phyloP scores from a whole-genome alignment of 345 rosid species.

The Arabidopsis suecica region DNA sequence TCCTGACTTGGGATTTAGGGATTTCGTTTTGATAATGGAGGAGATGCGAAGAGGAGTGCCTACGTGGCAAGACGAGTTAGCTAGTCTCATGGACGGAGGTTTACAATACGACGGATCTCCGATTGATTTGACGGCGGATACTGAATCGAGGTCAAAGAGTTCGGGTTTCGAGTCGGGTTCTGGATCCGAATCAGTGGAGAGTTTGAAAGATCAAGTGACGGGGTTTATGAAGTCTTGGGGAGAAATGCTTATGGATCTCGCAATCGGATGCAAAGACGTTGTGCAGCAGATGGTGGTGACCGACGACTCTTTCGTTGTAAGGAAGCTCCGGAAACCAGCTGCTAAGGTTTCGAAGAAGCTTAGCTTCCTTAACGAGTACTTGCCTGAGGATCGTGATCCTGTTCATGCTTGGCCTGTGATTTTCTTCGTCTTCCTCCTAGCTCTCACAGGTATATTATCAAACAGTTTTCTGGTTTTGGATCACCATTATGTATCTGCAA shows the following conservation, averaged over 20 bases:
- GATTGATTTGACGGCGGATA: constrained; percentile 39
- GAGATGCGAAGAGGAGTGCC: constrained; percentile 56
- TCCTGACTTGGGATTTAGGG: constrained; percentile 27
- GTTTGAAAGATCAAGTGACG: constrained; percentile 65
- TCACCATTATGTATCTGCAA: constrained; percentile 19
- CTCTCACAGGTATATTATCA: constrained; percentile 66
- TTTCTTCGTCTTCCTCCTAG: constrained; percentile 66
- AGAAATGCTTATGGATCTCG: constrained; percentile 83
- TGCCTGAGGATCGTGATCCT: constrained; percentile 99
- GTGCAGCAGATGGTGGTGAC: constrained; percentile 64
- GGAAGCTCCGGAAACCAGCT: constrained; percentile 71
- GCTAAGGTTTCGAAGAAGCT: constrained; percentile 65
- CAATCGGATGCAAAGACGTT: constrained; percentile 75
- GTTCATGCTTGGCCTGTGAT: constrained; percentile 85
- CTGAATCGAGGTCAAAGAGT: constrained; percentile 36
- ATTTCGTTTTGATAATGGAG: constrained; percentile 51
- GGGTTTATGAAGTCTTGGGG: constrained; percentile 91
- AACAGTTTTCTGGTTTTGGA: constrained; percentile 1
- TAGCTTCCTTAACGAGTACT: constrained; percentile 77
- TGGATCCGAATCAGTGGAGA: constrained; percentile 54
- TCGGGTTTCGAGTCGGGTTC: constrained; percentile 33
- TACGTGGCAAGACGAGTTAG: constrained; percentile 82
- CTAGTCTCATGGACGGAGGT: constrained; percentile 61
- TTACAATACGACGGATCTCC: constrained; percentile 54
- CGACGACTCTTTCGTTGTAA: constrained; percentile 75